Evolutionary conservation across 345 rosid species (phyloP), one percentile per base, ranked within the genome.

Genomic region (Geranium rotundifolium): DNA sequence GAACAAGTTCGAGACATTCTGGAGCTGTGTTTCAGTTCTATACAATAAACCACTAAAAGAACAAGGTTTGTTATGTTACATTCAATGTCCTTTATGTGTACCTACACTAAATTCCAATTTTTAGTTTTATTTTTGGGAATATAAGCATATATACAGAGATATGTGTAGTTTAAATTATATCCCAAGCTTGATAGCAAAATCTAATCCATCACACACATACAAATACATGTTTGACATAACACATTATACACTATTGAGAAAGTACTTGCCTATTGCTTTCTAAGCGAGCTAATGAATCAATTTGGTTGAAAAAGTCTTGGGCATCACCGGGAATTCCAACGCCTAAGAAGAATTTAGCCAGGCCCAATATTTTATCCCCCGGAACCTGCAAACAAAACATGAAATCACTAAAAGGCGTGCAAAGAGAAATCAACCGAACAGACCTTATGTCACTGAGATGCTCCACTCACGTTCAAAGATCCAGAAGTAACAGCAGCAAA

Each of bases 281-380:
- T 74, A 95, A 73, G 75, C 73, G 77, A 69, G 93, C 84, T 66
- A 95, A 78, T 17, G 99, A 86, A 64, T 87, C 88, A 50, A 95
- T 73, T 79, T 90, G 99, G 73, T 77, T 78, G 79, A 82, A 88
- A 62, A 95, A 75, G 72, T 90, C 96, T 69, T 85, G 84, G 62
- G 85, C 80, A 78, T 85, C 97, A 58, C 97, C 91, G 64, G 95
- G 95, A 82, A 82, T 72, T 72, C 93, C 97, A 73, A 90, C 70
- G 60, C 89, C 84, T 58, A 95, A 95, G 69, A 95, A 76, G 77
- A 85, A 90, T 72, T 81, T 90, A 27, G 96, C 96, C 79, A 95
- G 67, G 65, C 97, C 96, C 75, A 88, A 75, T 59, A 88, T 73
- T 70, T 77, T 82, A 71, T 85, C 91, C 52, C 82, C 84, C 31